A percentile compares a stretch with the other conserved stretches of the same genome.
phyloP scores from a whole-genome alignment of 495 filamentous ascomycete genomes.

The Lasiosphaeria ovina region DNA sequence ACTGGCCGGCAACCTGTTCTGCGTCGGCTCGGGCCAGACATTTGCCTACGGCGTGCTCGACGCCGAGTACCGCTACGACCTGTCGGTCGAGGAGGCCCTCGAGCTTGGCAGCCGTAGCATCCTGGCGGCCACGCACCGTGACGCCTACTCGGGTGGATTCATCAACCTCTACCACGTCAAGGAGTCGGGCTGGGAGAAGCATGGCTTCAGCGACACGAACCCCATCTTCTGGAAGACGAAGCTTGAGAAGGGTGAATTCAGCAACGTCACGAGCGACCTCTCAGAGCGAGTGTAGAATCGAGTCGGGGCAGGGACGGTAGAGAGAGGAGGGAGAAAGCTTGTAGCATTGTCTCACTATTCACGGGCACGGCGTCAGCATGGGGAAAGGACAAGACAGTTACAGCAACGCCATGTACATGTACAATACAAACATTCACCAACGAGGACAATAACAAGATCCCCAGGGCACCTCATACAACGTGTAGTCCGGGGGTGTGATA shows the following conservation, averaged over 20 bases:
- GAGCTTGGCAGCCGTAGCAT: constrained; percentile 88
- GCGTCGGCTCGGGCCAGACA: constrained; percentile 95
- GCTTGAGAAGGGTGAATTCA: constrained; percentile 96
- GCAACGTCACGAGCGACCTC: constrained; percentile 85
- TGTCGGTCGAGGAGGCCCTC: constrained; percentile 81
- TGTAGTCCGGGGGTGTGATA: too few relatives aligned
- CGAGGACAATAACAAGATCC: constrained; percentile 3
- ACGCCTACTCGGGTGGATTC: constrained; percentile 96
- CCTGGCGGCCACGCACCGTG: constrained; percentile 93
- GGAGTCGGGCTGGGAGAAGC: constrained; percentile 97
- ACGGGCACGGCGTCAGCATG: constrained; percentile 12
- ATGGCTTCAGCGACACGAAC: constrained; percentile 93
- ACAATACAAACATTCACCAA: constrained; percentile 6
- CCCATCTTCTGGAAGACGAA: constrained; percentile 99
- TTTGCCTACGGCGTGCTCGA: constrained; percentile 98
- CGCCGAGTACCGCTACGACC: constrained; percentile 87
- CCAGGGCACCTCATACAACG: constrained; percentile 17
- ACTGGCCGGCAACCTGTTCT: constrained; percentile 91
- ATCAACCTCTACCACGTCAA: constrained; percentile 99
- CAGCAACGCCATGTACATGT: constrained; percentile 25
- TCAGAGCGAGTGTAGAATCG: constrained; percentile 32
- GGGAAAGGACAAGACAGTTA: constrained; percentile 1
- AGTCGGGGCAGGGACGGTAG: neutral
- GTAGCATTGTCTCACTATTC: constrained; percentile 23
- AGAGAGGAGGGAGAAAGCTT: constrained; percentile 10